Evolutionary conservation across 2,329 filamentous ascomycete species (phyloP), one percentile per base, ranked within the genome.

Genomic region (Raffaelea deltoideospora): DNA sequence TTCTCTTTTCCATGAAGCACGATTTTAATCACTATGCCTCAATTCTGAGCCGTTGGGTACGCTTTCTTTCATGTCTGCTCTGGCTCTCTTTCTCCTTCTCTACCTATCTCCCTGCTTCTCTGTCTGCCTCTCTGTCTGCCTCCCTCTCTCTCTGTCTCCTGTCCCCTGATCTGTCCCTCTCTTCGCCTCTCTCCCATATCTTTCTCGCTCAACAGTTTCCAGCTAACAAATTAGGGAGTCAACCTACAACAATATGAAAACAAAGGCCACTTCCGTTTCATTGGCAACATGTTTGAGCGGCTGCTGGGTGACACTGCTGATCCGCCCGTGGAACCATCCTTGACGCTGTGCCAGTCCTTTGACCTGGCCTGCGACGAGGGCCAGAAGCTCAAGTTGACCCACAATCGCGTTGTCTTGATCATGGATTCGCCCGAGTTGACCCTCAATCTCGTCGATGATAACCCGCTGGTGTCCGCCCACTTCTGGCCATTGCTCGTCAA

Each of bases 391-490:
- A 33, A 32, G 22, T 8, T 31, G 24, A 27, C 17, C 7, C 37
- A 36, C 18, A 2, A 24, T 6, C 42, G 43, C 15, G 37, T 37
- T 23, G 37, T 46, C 7, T 34, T 46, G 32, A 18, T 46, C 6
- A 23, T 46, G 17, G 44, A 46, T 33, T 34, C 37, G 11, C 44
- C 44, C 11, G 42, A 46, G 30, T 24, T 41, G 21, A 26, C 34
- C 30, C 34, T 42, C 17, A 35, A 36, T 8, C 34, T 43, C 15
- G 24, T 37, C 14, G 20, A 30, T 17, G 37, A 28, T 24, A 37
- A 38, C 27, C 24, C 30, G 1, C 22, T 22, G 10, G 34, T 35
- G 15, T 31, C 39, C 24, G 24, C 38, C 11, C 26, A 13, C 5
- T 14, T 34, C 17, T 46, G 44, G 44, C 22, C 40, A 15, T 11